Conservation (phyloP, 805 yeast species). For the Yamadazyma laniorum region DNA sequence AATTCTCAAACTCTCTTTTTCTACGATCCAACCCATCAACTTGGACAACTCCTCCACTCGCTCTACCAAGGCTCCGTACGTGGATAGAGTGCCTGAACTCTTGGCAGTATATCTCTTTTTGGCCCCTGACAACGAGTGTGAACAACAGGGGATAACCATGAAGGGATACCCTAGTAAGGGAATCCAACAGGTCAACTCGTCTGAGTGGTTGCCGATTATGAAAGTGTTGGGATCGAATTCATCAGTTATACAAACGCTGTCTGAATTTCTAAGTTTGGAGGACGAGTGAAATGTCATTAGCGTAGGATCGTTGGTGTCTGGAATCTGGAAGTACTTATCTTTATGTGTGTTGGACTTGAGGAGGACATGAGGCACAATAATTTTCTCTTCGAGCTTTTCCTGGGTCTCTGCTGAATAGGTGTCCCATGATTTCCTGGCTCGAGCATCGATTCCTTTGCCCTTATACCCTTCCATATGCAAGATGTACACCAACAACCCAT, state of each 20-base stretch:
- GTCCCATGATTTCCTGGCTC: conserved; percentile 85
- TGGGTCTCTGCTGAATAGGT: conserved; percentile 68
- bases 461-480: conserved; percentile 73
- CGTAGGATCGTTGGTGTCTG: conserved; percentile 35
- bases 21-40: conserved; percentile 78
- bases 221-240: conserved; percentile 73
- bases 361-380: conserved; percentile 74
- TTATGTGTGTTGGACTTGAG: conserved; percentile 71
- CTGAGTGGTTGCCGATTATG: conserved; percentile 91
- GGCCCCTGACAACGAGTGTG: conserved; percentile 80
- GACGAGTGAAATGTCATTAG: conserved; percentile 57
- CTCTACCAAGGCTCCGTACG: conserved; percentile 83
- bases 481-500: conserved; percentile 80
- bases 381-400: conserved; percentile 63
- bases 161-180: conserved; percentile 86
- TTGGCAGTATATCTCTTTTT: conserved; percentile 61
- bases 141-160: conserved; percentile 92
- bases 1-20: conserved; percentile 83
- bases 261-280: conserved; percentile 47
- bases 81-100: conserved; percentile 40
- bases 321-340: conserved; percentile 59
- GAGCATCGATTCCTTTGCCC: conserved; percentile 87
- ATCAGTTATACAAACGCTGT: conserved; percentile 54
- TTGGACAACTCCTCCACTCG: conserved; percentile 71
- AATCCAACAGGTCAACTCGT: conserved; percentile 93